Base-by-base conservation (phyloP, 148 eudicot genomes). In the Rhododendron vialii region DNA sequence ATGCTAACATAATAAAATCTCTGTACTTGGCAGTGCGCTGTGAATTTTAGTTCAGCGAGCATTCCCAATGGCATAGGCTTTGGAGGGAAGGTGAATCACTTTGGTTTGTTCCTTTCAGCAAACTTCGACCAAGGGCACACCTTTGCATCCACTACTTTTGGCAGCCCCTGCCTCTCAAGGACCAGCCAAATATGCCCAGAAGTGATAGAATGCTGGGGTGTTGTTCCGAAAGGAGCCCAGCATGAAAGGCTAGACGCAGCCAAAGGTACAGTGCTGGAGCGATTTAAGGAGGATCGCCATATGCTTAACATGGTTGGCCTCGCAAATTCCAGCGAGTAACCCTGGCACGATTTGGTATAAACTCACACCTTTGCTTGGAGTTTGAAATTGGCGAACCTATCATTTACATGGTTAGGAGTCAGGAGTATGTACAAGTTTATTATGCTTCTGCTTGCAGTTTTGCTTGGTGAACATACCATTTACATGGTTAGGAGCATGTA, bases 61-160 rank as follows among this genome's bases (percentile, higher is more conserved):
- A 95, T 96, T 87, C 98, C 99, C 2, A 96, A 96, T 67, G 99
- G 99, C 87, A 92, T 96, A 67, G 99, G 99, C 17, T 96, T 95
- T 74, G 99, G 99, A 87, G 98, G 99, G 4, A 87, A 86, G 57
- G 87, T 86, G 28, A 78, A 91, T 87, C 99, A 96, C 90, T 92
- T 94, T 30, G 98, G 98, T n/a, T 77, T 96, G 79, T 96, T 96
- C 88, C 65, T 96, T 28, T 92, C 98, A n/a, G 96, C 95, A 65
- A 93, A 88, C 88, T 93, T 96, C 69, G 98, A 96, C 83, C 91
- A 91, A 36, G 99, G 98, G 47, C 99, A 95, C 83, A 92, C 94
- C 17, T 96, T 95, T 53, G 81, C 88, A 22, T 95, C 98, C 88
- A 88, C 98, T 78, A 96, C 99, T 47, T 96, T 92, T 77, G 95